Evolutionary conservation across 2,329 filamentous ascomycete genomes (phyloP).

Genomic region (Ceratocystis eucalypticola): DNA sequence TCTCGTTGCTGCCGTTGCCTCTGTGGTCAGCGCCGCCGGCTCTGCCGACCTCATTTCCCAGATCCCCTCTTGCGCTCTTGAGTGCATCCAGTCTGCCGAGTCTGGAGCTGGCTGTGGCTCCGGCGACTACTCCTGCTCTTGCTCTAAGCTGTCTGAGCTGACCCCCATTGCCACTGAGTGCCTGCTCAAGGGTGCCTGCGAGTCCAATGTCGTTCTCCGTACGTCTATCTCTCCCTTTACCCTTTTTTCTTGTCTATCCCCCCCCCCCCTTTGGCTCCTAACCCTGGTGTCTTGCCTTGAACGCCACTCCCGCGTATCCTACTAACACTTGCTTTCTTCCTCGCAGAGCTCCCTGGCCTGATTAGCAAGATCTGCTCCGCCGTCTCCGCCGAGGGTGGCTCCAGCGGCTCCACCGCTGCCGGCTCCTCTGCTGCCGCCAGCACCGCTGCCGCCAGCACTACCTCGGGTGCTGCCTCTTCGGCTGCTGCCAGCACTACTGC

Average conservation of each 20-base stretch:
- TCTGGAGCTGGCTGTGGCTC: slow-evolving; percentile 9
- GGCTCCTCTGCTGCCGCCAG: slow-evolving; percentile 17
- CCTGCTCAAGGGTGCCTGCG: slow-evolving; percentile 24
- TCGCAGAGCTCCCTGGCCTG: slow-evolving; percentile 21
- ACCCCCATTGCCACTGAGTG: slow-evolving; percentile 14
- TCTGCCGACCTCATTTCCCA: slow-evolving; percentile 16
- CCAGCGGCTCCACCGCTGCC: slow-evolving; percentile 19
- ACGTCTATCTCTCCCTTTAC: slow-evolving; percentile 19
- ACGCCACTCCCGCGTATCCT: too few relatives aligned
- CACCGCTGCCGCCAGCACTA: slow-evolving; percentile 19
- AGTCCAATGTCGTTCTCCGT: slow-evolving; percentile 28
- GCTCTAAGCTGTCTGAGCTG: slow-evolving; percentile 12
- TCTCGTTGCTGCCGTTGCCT: slow-evolving; percentile 11
- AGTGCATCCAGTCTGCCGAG: slow-evolving; percentile 17
- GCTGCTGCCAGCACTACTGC: background rate
- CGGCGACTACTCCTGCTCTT: slow-evolving; percentile 19
- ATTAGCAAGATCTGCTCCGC: slow-evolving; percentile 23
- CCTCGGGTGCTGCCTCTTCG: slow-evolving; percentile 1
- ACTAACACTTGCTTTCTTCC: slow-evolving; percentile 15
- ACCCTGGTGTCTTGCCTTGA: too few relatives aligned
- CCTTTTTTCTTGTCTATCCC: too few relatives aligned
- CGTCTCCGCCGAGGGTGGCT: slow-evolving; percentile 18
- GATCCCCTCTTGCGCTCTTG: slow-evolving; percentile 18
- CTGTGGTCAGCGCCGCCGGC: slow-evolving; percentile 13
- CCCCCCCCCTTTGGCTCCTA: too few relatives aligned